Conservation (phyloP, 192 early-diverging fungal species). For the Coemansia sp. region DNA sequence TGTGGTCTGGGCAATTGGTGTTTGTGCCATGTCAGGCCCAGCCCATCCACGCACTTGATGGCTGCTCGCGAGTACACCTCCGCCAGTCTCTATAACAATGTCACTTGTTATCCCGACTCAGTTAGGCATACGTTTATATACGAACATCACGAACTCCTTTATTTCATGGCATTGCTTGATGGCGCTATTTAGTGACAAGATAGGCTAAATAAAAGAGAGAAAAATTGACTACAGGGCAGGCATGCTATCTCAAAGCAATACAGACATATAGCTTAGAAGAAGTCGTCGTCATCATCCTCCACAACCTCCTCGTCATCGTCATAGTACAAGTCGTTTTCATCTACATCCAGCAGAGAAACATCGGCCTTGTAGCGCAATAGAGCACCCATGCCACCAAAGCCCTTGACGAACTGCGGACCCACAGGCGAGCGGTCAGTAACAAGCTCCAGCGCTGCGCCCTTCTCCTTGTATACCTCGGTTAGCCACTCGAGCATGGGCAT, state of each 20-base stretch:
- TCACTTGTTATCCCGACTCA: neutral
- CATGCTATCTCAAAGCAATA: neutral
- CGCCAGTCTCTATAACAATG: no score
- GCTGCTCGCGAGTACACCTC: neutral
- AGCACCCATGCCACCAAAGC: constrained; percentile 96
- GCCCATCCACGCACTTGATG: neutral
- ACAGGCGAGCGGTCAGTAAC: constrained; percentile 93
- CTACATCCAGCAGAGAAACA: constrained; percentile 67
- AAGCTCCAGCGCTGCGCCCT: constrained; percentile 87
- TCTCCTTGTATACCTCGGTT: constrained; percentile 94
- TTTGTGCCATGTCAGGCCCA: neutral
- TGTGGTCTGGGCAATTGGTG: neutral
- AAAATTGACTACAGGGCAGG: neutral
- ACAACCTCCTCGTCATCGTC: constrained; percentile 24
- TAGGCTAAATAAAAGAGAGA: neutral
- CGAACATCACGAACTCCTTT: no score
- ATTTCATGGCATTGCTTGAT: neutral
- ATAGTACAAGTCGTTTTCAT: constrained; percentile 67
- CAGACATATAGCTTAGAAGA: neutral
- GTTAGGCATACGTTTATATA: neutral
- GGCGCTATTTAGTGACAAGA: neutral
- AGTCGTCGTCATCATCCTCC: constrained; percentile 16
- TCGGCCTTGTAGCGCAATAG: constrained; percentile 92
- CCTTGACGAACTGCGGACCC: constrained; percentile 94
- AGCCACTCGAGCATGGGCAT: constrained; percentile 92